Base-by-base conservation (phyloP, 805 yeast genomes). In the Wickerhamiella galacta region DNA sequence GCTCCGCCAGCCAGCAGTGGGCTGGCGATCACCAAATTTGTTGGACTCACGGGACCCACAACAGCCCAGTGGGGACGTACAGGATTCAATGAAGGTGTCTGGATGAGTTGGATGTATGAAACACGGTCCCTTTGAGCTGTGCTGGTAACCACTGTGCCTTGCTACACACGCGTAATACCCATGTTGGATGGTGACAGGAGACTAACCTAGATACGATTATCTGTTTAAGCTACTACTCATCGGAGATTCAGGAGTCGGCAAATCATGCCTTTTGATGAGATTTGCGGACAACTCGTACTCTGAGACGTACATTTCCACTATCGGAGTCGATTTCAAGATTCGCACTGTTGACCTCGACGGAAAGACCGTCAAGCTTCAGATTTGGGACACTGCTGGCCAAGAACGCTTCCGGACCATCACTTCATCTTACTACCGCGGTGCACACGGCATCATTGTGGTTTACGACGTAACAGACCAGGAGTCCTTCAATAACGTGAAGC, bases 311-410 rank as follows among this genome's bases (percentile, higher is more conserved):
- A 90, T 90, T 60, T 83, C 96, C 38, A 90, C 98, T 30, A 90
- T 90, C 49, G 98, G 98, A 35, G 90, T 90, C 49, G 98, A 90
- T 57, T 90, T 90, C 69, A 90, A 90, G 63, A 87, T 90, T 54
- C 77, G 95, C 60, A 85, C 95, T 19, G 80, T 85, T 45, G 95
- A 87, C 47, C 68, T 85, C 43, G 87, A 87, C 42, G 95, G 94
- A 34, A 79, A 80, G 58, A 77, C 77, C 43, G 79, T 90, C 58
- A 90, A 90, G 61, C 68, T 87, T 53, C 98, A 90, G 57, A 79
- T 87, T 28, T 87, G 98, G 98, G 98, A 87, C 56, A 87, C 98
- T 37, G 98, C 98, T 14, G 98, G 98, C 32, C 98, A 87, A 64
- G 98, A 87, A 60, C 68, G 96, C 47, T 87, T 87, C 64, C 75